Percentiles rank a stretch among this genome's conserved stretches.
phyloP scores from a whole-genome alignment of 2,329 filamentous ascomycete genomes.

The Blastomyces percursus region DNA sequence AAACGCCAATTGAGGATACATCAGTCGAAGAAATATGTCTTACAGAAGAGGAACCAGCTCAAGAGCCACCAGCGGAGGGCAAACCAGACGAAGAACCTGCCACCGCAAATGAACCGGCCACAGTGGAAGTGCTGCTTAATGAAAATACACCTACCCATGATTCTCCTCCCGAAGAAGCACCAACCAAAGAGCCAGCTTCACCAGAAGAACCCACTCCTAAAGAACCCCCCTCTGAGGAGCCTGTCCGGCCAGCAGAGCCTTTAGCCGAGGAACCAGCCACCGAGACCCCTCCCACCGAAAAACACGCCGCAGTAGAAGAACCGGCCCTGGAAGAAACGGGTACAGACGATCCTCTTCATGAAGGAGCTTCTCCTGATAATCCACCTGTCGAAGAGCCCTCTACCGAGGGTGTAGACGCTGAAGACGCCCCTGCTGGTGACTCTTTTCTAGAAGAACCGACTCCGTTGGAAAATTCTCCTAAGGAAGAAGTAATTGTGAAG shows the following conservation, averaged over 20 bases:
- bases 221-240: slow-evolving; percentile 1
- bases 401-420: slow-evolving; percentile 10
- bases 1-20: slow-evolving; percentile 4
- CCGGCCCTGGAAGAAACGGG: slow-evolving; percentile 13
- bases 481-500: slow-evolving; percentile 7
- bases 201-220: slow-evolving; percentile 7
- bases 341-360: slow-evolving; percentile 12
- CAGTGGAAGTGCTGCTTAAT: neutral
- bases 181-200: neutral
- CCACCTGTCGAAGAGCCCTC: slow-evolving; percentile 13
- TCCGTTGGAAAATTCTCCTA: slow-evolving; percentile 8
- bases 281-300: neutral
- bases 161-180: slow-evolving; percentile 7
- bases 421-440: slow-evolving; percentile 13
- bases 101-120: neutral
- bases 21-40: neutral
- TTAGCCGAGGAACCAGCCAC: slow-evolving; percentile 7
- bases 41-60: slow-evolving; percentile 1
- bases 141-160: slow-evolving; percentile 9
- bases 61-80: slow-evolving; percentile 7
- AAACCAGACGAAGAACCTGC: slow-evolving; percentile 1
- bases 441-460: slow-evolving; percentile 11
- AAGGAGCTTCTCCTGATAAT: slow-evolving; percentile 9
- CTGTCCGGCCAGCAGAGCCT: slow-evolving; percentile 10
- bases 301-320: slow-evolving; percentile 12